phyloP scores from a whole-genome alignment of 306 rosid species.

The Dryas drummondii region DNA sequence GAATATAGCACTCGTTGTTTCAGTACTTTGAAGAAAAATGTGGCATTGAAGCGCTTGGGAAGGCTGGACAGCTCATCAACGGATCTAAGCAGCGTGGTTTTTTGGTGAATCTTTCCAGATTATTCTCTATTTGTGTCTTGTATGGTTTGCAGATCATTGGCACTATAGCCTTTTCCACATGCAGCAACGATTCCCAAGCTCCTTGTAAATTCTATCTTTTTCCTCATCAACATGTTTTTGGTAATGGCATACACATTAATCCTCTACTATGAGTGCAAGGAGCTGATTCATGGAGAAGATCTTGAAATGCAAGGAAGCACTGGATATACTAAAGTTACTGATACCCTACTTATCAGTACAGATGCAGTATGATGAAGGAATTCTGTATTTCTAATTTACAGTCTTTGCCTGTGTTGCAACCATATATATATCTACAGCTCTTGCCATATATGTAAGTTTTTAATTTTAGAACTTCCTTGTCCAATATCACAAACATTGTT shows the following conservation, averaged over 20 bases:
- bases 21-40: conserved; percentile 28
- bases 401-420: too few species aligned
- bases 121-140: background rate
- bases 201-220: background rate
- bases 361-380: background rate
- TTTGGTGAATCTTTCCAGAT: conserved; percentile 18
- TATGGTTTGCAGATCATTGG: background rate
- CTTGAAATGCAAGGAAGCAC: conserved; percentile 23
- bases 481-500: too few species aligned
- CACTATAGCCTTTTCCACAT: background rate
- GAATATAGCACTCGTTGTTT: conserved; percentile 28
- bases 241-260: conserved; percentile 19
- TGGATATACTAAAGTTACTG: conserved; percentile 8
- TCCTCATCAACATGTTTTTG: conserved; percentile 15
- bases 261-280: conserved; percentile 35
- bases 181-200: background rate
- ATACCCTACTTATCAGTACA: background rate
- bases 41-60: conserved; percentile 33
- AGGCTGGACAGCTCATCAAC: conserved; percentile 20
- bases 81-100: conserved; percentile 24
- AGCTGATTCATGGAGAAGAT: conserved; percentile 30
- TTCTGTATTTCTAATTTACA: background rate
- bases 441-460: background rate
- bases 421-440: too few species aligned
- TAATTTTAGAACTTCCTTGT: too few species aligned